Conservation (phyloP, 2,329 filamentous ascomycete species). For the Colletotrichum truncatum region DNA sequence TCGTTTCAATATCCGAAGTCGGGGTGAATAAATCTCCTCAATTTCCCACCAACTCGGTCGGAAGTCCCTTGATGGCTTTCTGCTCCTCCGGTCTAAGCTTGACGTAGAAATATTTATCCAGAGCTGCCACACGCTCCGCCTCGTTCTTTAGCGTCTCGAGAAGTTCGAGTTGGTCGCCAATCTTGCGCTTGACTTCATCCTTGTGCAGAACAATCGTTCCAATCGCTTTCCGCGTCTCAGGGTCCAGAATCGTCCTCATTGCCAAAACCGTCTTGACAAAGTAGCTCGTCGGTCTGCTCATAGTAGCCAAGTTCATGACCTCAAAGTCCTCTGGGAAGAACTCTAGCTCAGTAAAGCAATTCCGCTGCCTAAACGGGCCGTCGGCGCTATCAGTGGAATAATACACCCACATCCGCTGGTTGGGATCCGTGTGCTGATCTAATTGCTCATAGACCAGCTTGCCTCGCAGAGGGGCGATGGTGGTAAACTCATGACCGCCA, state of each 20-base stretch:
- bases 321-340: constrained; percentile 56
- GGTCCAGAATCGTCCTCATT: constrained; percentile 39
- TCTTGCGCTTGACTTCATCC: constrained; percentile 53
- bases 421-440: constrained; percentile 41
- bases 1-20: background rate
- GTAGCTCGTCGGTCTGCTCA: constrained; percentile 44
- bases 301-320: constrained; percentile 53
- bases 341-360: constrained; percentile 61
- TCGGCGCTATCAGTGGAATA: constrained; percentile 38
- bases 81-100: constrained; percentile 55
- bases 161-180: constrained; percentile 48
- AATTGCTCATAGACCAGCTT: constrained; percentile 49
- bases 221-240: constrained; percentile 20
- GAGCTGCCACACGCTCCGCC: constrained; percentile 54
- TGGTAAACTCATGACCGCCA: constrained; percentile 36
- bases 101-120: constrained; percentile 61
- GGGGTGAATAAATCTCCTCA: no score
- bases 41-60: constrained; percentile 27
- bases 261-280: constrained; percentile 49
- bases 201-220: constrained; percentile 55
- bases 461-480: constrained; percentile 55
- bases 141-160: constrained; percentile 56
- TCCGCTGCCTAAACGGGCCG: constrained; percentile 52
- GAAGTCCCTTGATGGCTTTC: constrained; percentile 54
- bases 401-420: constrained; percentile 51